These are phyloP conservation scores for Umbelopsis sp. DNA, from an alignment of 192 early-diverging fungal species.

Conservation along the genomic window DNA sequence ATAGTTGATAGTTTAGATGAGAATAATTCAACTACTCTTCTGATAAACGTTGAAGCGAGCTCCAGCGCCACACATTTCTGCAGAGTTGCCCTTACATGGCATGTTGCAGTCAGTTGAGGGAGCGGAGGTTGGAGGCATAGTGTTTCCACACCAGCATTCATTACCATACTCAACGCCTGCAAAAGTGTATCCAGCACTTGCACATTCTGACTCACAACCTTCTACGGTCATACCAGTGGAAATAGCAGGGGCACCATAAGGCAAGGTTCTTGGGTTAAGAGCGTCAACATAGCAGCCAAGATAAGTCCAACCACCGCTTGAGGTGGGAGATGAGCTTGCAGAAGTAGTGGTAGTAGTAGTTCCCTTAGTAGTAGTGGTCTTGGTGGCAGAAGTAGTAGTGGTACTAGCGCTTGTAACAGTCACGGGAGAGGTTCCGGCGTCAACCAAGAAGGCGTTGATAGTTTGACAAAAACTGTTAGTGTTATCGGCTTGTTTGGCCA, in stretches of 20 bases:
- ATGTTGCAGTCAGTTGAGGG: constrained; percentile 7
- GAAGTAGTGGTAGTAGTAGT: background rate
- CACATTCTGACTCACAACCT: constrained; percentile 1
- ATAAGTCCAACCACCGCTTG: constrained; percentile 11
- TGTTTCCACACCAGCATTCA: constrained; percentile 20
- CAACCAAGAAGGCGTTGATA: constrained; percentile 27
- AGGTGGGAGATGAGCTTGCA: background rate
- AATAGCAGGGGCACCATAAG: background rate
- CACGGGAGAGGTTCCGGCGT: constrained; percentile 4
- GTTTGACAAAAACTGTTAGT: constrained; percentile 26
- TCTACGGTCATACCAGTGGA: constrained; percentile 10
- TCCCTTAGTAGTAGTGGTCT: background rate
- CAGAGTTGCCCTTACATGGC: constrained; percentile 16
- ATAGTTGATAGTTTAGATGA: too few species aligned
- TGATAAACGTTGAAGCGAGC: background rate
- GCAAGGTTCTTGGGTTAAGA: constrained; percentile 15
- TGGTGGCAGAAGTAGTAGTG: background rate
- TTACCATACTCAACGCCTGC: constrained; percentile 11
- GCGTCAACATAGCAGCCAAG: constrained; percentile 19
- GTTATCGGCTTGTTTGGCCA: constrained; percentile 26
- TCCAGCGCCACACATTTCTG: constrained; percentile 6
- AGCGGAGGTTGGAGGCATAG: constrained; percentile 10
- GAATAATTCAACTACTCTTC: background rate
- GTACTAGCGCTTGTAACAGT: background rate
- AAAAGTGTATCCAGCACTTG: background rate